Base-by-base conservation (phyloP, 208 protist genomes). In the Leishmania mexicana region DNA sequence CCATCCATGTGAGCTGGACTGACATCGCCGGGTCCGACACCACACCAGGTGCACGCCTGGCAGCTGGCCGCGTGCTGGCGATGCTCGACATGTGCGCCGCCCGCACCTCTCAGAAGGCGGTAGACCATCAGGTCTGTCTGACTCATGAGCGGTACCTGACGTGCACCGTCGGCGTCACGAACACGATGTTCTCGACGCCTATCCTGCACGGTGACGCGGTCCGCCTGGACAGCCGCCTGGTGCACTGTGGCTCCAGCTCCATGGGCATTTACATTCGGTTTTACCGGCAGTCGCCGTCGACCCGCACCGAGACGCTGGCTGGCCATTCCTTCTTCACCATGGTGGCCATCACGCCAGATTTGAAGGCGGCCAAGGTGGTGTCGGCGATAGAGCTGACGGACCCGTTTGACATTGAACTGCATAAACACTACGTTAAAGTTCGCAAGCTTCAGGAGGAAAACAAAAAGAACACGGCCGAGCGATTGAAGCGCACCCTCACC, bases 81-180 rank as follows among this genome's bases (percentile, higher is more conserved):
- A 95, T 98, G 93, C 88, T 97, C 67, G 94, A 98, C 82, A 84
- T 97, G 77, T 97, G 94, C 81, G 94, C 94, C 3, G 94, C 92
- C 28, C 91, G 92, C 6, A 86, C 89, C 21, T 89, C 92, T 8
- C 85, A 93, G 70, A 82, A 81, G 81, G 87, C 79, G 40, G 65
- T 85, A 19, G 78, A 83, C 42, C 68, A 85, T 80, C 76, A 85
- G 80, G 78, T 71, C 1, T 54, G 64, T 11, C 64, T 60, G 2
- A 88, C 79, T 6, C 78, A 76, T 58, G 81, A 83, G 70, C 62
- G 76, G 31, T 88, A 91, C 62, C 84, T 88, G n/a, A 87, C 83
- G 0, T 94, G 90, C 81, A 98, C 96, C 10, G 93, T 98, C 0
- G 93, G 90, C 2, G 93, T 98, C 24, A 96, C 90, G 19, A 91